These are phyloP conservation scores for Sphagnum magellanicum DNA, from an alignment of 228 moss, liverwort and hornwort species.

Conservation along the genomic window DNA sequence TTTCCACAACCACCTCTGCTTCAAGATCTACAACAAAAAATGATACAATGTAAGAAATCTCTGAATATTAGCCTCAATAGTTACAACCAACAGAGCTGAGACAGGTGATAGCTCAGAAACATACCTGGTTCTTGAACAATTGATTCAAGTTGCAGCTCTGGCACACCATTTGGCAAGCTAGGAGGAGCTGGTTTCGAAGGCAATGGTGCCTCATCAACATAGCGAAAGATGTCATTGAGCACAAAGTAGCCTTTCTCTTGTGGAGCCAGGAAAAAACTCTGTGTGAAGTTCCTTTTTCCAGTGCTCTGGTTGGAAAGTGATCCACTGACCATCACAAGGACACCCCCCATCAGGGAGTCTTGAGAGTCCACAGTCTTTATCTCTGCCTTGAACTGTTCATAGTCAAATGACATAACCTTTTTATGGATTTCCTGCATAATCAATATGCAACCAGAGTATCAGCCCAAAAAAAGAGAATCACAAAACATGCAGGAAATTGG, in stretches of 20 bases:
- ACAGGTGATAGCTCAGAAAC: neutral
- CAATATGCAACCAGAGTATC: neutral
- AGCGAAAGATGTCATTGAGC: slow-evolving; percentile 84
- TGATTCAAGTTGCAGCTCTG: slow-evolving; percentile 27
- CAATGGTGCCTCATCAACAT: slow-evolving; percentile 50
- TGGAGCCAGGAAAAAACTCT: slow-evolving; percentile 91
- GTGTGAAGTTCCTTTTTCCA: slow-evolving; percentile 75
- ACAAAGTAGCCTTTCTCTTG: slow-evolving; percentile 96
- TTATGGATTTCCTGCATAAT: slow-evolving; percentile 55
- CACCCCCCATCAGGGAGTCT: slow-evolving; percentile 75
- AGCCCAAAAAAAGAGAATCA: neutral
- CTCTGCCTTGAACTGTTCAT: slow-evolving; percentile 76
- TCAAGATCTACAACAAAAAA: slow-evolving; percentile 15
- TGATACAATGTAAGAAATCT: neutral
- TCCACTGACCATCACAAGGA: slow-evolving; percentile 83
- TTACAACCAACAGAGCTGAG: neutral
- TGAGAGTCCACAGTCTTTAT: slow-evolving; percentile 92
- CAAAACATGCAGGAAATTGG: neutral
- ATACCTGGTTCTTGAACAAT: slow-evolving; percentile 40
- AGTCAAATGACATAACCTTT: slow-evolving; percentile 82
- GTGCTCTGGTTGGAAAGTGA: slow-evolving; percentile 40
- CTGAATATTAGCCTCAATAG: neutral
- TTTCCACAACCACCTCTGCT: slow-evolving; percentile 29
- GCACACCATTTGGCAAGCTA: slow-evolving; percentile 17
- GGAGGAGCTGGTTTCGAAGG: neutral